Evolutionary conservation across 768 basidiomycete species (phyloP).

Genomic region (Suillus subalutaceus): DNA sequence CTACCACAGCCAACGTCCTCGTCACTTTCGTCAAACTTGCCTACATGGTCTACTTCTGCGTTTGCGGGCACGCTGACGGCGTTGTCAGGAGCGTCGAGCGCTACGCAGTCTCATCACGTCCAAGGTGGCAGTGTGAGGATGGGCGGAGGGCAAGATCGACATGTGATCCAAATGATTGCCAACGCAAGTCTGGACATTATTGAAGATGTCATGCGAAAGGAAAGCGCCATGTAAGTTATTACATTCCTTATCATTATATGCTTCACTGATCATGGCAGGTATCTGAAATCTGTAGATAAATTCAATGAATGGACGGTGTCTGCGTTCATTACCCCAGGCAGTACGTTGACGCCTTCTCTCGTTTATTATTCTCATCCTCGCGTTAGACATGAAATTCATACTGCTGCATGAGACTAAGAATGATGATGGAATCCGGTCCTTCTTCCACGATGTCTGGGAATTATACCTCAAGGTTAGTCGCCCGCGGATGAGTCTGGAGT

Average conservation of each 20-base stretch:
- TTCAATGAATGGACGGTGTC: conserved; percentile 99
- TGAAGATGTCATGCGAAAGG: conserved; percentile 89
- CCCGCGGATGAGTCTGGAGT: not conserved
- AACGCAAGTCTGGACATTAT: conserved; percentile 95
- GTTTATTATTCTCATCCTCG: conserved; percentile 22
- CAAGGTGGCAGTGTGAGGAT: conserved; percentile 66
- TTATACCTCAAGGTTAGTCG: conserved; percentile 86
- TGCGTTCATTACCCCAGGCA: conserved; percentile 92
- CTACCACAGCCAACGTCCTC: conserved; percentile 61
- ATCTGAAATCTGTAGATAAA: conserved; percentile 92
- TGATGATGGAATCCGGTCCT: conserved; percentile 92
- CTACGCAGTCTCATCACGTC: conserved; percentile 61
- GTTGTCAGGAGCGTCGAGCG: conserved; percentile 80
- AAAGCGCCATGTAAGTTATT: conserved; percentile 69
- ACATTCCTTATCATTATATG: conserved; percentile 15
- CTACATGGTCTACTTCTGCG: conserved; percentile 89
- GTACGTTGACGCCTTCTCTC: conserved; percentile 42
- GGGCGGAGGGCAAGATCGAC: conserved; percentile 83
- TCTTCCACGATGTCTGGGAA: conserved; percentile 98
- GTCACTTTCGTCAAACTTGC: conserved; percentile 79
- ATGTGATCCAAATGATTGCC: conserved; percentile 99
- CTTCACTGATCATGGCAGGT: conserved; percentile 53
- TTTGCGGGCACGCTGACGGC: conserved; percentile 90
- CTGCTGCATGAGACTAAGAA: conserved; percentile 94
- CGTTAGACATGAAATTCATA: conserved; percentile 90